Evolutionary conservation across 345 rosid species (phyloP), one percentile per base, ranked within the genome.

Genomic region (Iberis pinnata): DNA sequence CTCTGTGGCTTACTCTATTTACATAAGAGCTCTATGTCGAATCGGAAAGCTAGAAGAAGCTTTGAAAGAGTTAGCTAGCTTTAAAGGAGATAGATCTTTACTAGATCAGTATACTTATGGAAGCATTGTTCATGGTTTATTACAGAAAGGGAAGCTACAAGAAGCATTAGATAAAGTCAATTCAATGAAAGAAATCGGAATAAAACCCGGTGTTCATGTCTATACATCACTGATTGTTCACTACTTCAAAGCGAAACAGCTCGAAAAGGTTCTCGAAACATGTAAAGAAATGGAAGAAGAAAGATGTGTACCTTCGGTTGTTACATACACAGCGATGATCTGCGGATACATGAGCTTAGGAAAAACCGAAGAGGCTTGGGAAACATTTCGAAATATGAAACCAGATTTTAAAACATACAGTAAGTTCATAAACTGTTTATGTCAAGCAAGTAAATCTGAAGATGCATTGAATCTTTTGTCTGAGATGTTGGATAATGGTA

Each of bases 321-420:
- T 89, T 42, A 86, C 97, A 12, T 81, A 76, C 53, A 80, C 95
- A 0, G 83, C 88, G 12, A 49, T 89, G 70, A 77, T 89, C 27
- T 76, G 72, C 0, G 93, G 97, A 5, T 80, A 74, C 63, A 70
- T 76, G 86, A 70, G 64, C 67, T n/a, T 58, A 18, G 89, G 70
- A 18, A 73, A 67, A 44, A 61, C 24, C 11, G 71, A 29, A 19
- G 84, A 80, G 39, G 93, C 89, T 19, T 76, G 89, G 86, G 55
- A 59, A 29, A 61, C 75, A 43, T 85, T 77, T 66, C 48, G 11
- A 41, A 9, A 37, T 32, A 75, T 78, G 78, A 65, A 72, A 5
- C 97, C 97, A 5, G 93, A 86, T 61, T 86, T 89, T 48, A 72
- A 58, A 76, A 80, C 93, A 6, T 86, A 86, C 36, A 78, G 85